Conservation (phyloP, 345 rosid genomes). For the Moringa oleifera region DNA sequence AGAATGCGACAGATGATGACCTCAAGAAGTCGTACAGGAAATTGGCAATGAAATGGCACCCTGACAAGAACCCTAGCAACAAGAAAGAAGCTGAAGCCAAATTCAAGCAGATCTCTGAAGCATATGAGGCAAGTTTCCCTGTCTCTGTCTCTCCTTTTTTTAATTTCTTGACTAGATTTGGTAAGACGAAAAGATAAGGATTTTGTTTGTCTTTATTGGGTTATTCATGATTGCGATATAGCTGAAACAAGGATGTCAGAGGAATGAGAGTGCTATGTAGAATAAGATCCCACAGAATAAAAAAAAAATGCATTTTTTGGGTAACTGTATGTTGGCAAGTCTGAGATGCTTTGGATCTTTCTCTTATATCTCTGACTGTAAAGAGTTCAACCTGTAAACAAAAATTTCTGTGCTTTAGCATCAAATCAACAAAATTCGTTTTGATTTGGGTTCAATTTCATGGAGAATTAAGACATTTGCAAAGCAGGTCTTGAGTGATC, state of each 20-base stretch:
- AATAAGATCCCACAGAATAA: no score
- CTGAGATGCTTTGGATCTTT: no score
- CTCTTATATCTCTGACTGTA: no score
- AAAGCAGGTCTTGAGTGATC: constrained; percentile 79
- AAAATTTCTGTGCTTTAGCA: not conserved
- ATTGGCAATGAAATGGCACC: constrained; percentile 98
- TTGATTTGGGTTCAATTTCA: not conserved
- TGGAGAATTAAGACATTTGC: constrained; percentile 4
- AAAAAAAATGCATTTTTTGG: no score
- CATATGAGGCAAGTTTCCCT: constrained; percentile 61
- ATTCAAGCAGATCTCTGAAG: constrained; percentile 95
- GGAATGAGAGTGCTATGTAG: no score
- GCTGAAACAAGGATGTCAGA: no score
- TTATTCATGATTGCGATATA: not conserved
- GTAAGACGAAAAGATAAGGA: not conserved
- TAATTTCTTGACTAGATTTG: not conserved
- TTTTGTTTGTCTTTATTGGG: not conserved
- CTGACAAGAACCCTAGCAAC: constrained; percentile 80
- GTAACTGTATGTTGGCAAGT: no score
- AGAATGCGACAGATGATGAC: constrained; percentile 83
- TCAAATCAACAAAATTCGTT: not conserved
- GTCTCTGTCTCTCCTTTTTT: not conserved
- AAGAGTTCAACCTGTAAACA: no score
- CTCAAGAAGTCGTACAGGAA: constrained; percentile 80
- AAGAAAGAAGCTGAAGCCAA: constrained; percentile 90